Evolutionary conservation across 805 yeast species (phyloP).

Genomic region (Yarrowia phangngaensis): DNA sequence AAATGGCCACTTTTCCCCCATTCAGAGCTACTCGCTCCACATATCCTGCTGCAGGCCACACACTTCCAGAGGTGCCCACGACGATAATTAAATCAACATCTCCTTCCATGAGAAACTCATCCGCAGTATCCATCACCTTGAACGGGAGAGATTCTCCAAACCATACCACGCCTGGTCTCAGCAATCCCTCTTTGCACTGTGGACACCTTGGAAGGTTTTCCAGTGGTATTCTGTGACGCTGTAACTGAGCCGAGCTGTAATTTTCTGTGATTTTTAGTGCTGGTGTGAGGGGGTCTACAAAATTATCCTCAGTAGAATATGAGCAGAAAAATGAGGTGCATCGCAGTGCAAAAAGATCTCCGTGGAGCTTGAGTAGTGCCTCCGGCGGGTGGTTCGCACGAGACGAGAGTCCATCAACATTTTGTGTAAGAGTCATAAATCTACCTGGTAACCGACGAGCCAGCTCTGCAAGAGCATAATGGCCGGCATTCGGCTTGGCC

Average conservation of each 20-base stretch:
- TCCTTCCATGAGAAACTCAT: slow-evolving; percentile 57
- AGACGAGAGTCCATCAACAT: slow-evolving; percentile 70
- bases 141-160: slow-evolving; percentile 85
- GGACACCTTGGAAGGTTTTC: slow-evolving; percentile 73
- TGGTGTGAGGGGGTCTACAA: slow-evolving; percentile 55
- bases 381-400: slow-evolving; percentile 59
- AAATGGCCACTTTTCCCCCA: slow-evolving; percentile 81
- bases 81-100: slow-evolving; percentile 72
- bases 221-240: slow-evolving; percentile 44
- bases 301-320: slow-evolving; percentile 50
- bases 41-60: slow-evolving; percentile 91
- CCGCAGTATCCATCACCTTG: slow-evolving; percentile 59
- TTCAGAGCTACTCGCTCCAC: slow-evolving; percentile 67
- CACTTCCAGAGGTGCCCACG: slow-evolving; percentile 78
- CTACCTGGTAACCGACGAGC: slow-evolving; percentile 44
- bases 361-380: slow-evolving; percentile 69
- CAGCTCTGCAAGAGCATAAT: slow-evolving; percentile 61
- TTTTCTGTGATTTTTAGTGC: slow-evolving; percentile 42
- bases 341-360: slow-evolving; percentile 64
- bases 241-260: slow-evolving; percentile 20
- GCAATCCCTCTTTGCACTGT: slow-evolving; percentile 56
- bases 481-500: slow-evolving; percentile 73
- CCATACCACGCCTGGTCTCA: slow-evolving; percentile 93
- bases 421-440: slow-evolving; percentile 72
- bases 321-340: slow-evolving; percentile 77